Conservation (phyloP, 2,329 filamentous ascomycete species). For the Fusarium austroafricanum region DNA sequence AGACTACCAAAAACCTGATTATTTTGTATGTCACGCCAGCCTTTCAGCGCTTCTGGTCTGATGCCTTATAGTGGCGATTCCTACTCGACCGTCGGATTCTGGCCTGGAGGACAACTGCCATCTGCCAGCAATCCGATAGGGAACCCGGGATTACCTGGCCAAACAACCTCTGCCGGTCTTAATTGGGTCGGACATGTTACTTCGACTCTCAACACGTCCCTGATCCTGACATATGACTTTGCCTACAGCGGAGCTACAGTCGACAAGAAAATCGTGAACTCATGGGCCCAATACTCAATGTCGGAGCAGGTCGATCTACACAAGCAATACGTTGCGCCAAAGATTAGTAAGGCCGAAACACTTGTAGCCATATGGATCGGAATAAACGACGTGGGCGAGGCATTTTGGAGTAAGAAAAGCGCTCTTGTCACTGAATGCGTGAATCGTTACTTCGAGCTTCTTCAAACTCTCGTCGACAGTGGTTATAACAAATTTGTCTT, state of each 20-base stretch:
- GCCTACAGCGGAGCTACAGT: constrained; percentile 37
- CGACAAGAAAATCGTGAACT: constrained; percentile 36
- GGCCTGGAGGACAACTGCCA: constrained; percentile 28
- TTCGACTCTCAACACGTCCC: constrained; percentile 25
- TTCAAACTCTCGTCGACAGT: constrained; percentile 16
- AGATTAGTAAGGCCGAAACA: not conserved
- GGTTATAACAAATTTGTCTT: constrained; percentile 30
- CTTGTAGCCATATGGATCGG: constrained; percentile 39
- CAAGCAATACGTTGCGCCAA: constrained; percentile 28
- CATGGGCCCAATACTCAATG: constrained; percentile 32
- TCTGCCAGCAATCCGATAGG: constrained; percentile 28
- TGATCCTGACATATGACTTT: constrained; percentile 38
- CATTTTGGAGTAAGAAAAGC: constrained; percentile 31
- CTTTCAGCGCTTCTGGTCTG: not conserved
- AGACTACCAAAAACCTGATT: constrained; percentile 16
- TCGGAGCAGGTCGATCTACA: constrained; percentile 35
- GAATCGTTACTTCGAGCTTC: constrained; percentile 33
- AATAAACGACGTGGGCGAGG: constrained; percentile 39
- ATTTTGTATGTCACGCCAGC: constrained; percentile 6
- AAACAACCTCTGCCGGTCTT: constrained; percentile 34
- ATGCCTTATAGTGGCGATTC: constrained; percentile 24
- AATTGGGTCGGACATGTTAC: constrained; percentile 40
- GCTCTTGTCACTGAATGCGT: constrained; percentile 28
- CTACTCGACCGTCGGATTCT: constrained; percentile 36
- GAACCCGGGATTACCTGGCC: constrained; percentile 30